A percentile compares a stretch with the other conserved stretches of the same genome.
Evolutionary conservation across 31 red algal species (phyloP).

Genomic region (Odonthalia washingtoniensis): DNA sequence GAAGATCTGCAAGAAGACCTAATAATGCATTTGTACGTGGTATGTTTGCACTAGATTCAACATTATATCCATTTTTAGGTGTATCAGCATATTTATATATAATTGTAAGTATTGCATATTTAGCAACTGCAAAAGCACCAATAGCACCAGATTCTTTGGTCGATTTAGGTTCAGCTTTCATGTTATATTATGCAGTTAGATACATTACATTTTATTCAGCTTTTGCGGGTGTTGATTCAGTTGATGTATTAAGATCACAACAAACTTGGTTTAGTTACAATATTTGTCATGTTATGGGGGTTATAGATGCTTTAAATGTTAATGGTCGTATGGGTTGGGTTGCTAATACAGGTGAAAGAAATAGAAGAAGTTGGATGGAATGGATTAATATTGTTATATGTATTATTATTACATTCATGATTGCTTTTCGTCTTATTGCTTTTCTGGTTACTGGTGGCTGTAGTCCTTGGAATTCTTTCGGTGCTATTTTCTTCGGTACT

Average conservation of each 20-base stretch:
- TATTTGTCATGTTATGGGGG: conserved; percentile 76
- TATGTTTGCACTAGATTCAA: conserved; percentile 81
- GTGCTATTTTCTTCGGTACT: conserved; percentile 67
- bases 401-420: conserved; percentile 43
- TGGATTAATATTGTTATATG: conserved; percentile 75
- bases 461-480: conserved; percentile 69
- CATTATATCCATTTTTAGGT: conserved; percentile 78
- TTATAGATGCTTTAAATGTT: conserved; percentile 67
- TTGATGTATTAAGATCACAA: conserved; percentile 73
- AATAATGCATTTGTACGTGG: conserved; percentile 79
- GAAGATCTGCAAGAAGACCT: conserved; percentile 59
- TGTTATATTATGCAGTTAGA: conserved; percentile 70
- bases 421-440: conserved; percentile 55
- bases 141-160: conserved; percentile 56
- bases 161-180: conserved; percentile 63
- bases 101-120: conserved; percentile 53
- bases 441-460: conserved; percentile 73
- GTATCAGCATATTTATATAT: conserved; percentile 76
- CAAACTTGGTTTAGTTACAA: conserved; percentile 87
- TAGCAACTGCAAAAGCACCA: conserved; percentile 63
- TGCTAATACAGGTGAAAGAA: conserved; percentile 80
- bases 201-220: conserved; percentile 83
- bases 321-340: conserved; percentile 73
- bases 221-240: conserved; percentile 57
- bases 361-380: conserved; percentile 76